Evolutionary conservation across 2,329 filamentous ascomycete species (phyloP).

Genomic region (Parasarocladium wereldwijsianum): DNA sequence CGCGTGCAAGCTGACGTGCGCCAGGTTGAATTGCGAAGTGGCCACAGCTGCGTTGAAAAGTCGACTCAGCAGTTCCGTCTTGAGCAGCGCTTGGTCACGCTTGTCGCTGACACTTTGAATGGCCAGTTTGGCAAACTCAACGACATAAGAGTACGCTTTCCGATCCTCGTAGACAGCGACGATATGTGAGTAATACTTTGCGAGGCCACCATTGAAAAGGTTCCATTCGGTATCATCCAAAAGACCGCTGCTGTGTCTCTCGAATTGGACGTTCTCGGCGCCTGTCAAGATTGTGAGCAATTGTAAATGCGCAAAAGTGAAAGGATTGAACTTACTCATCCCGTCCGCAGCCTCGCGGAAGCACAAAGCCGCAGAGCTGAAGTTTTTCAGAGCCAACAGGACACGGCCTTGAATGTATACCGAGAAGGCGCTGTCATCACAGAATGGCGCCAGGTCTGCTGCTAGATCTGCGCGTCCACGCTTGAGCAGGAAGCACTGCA

Average conservation of each 20-base stretch:
- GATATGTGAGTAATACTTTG: conserved; percentile 79
- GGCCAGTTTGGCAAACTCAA: conserved; percentile 68
- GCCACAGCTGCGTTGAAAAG: conserved; percentile 72
- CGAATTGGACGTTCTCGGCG: conserved; percentile 27
- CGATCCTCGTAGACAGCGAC: conserved; percentile 66
- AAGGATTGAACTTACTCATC: conserved; percentile 53
- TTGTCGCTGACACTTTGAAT: conserved; percentile 41
- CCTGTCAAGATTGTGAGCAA: conserved; percentile 22
- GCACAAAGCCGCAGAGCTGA: conserved; percentile 53
- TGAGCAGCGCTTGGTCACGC: conserved; percentile 24
- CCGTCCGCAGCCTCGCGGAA: conserved; percentile 77
- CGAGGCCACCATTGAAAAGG: conserved; percentile 54
- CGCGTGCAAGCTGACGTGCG: conserved; percentile 63
- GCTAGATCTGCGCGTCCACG: conserved; percentile 45
- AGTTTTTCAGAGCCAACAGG: conserved; percentile 58
- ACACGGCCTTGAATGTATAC: conserved; percentile 79
- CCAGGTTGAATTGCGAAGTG: conserved; percentile 66
- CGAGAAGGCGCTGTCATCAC: conserved; percentile 43
- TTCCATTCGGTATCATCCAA: conserved; percentile 64
- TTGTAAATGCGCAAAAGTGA: conserved; percentile 1
- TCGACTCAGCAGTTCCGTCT: conserved; percentile 63
- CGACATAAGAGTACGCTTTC: conserved; percentile 64
- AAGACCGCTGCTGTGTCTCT: conserved; percentile 47
- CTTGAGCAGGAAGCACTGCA: conserved; percentile 48
- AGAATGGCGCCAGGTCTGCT: conserved; percentile 40